These are phyloP conservation scores for Ophiostoma novo-ulmi DNA, from an alignment of 2,329 filamentous ascomycete species.

Conservation along the genomic window DNA sequence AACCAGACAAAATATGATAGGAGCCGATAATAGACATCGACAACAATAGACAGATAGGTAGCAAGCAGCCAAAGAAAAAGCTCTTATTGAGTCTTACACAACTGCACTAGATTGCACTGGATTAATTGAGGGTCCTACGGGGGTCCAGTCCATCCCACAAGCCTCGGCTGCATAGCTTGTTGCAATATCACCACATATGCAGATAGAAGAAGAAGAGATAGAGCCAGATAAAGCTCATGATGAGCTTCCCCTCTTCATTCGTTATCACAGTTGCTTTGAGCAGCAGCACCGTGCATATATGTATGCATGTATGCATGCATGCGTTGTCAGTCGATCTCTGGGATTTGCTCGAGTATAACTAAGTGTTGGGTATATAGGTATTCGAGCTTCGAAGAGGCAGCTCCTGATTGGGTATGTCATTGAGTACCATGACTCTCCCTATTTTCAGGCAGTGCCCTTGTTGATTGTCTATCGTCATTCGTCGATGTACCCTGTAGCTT, in stretches of 20 bases:
- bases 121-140: neutral
- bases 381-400: neutral
- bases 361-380: neutral
- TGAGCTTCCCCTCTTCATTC: slow-evolving; percentile 1
- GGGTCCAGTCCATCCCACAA: neutral
- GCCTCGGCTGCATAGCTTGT: neutral
- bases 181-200: neutral
- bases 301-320: slow-evolving; percentile 7
- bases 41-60: neutral
- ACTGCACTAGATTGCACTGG: neutral
- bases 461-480: neutral
- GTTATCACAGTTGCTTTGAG: neutral
- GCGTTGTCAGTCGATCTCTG: slow-evolving; percentile 7
- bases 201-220: neutral
- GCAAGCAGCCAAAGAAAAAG: neutral
- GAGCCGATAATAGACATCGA: neutral
- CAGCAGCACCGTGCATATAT: neutral
- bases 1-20: neutral
- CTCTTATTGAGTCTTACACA: neutral
- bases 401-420: neutral
- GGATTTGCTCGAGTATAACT: neutral
- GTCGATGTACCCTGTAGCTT: neutral
- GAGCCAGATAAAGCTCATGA: neutral
- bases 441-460: neutral
- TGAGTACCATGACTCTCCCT: neutral